Percentiles rank a stretch among this genome's conserved stretches.
These are phyloP conservation scores for Aspergillus sclerotiicarbonarius DNA, from an alignment of 495 filamentous ascomycete genomes.

Conservation along the genomic window DNA sequence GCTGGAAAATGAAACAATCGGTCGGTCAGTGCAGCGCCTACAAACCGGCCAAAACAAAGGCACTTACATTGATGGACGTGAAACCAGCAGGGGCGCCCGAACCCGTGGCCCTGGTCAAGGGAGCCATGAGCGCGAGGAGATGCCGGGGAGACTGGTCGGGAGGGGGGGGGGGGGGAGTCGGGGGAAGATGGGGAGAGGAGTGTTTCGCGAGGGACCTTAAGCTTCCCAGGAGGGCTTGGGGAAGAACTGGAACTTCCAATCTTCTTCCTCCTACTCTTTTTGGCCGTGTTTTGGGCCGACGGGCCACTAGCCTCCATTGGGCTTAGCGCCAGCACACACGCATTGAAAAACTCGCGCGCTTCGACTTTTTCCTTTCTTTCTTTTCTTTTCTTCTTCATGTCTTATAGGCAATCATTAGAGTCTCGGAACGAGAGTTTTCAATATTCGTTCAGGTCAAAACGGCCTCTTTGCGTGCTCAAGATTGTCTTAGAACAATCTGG, in stretches of 20 bases:
- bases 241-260: slow-evolving; percentile 9
- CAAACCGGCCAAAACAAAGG: slow-evolving; percentile 11
- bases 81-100: slow-evolving; percentile 21
- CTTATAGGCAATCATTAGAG: slow-evolving; percentile 98
- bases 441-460: slow-evolving; percentile 90
- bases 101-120: slow-evolving; percentile 23
- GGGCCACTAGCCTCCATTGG: slow-evolving; percentile 24
- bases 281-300: slow-evolving; percentile 38
- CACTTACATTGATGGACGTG: slow-evolving; percentile 29
- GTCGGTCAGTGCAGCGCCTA: slow-evolving; percentile 14
- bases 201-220: neutral
- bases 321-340: slow-evolving; percentile 29
- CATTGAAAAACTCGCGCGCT: slow-evolving; percentile 25
- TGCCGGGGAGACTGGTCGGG: neutral
- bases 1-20: slow-evolving; percentile 13
- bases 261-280: slow-evolving; percentile 18
- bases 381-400: slow-evolving; percentile 68
- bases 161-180: neutral
- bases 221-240: slow-evolving; percentile 12
- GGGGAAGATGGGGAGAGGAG: neutral
- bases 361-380: slow-evolving; percentile 45
- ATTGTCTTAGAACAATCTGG: slow-evolving; percentile 84
- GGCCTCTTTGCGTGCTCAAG: slow-evolving; percentile 96
- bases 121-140: slow-evolving; percentile 26
- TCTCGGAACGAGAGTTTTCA: slow-evolving; percentile 93